Evolutionary conservation across 1,284 basidiomycete species (phyloP), one percentile per base, ranked within the genome.

Genomic region (Cerrena zonata): DNA sequence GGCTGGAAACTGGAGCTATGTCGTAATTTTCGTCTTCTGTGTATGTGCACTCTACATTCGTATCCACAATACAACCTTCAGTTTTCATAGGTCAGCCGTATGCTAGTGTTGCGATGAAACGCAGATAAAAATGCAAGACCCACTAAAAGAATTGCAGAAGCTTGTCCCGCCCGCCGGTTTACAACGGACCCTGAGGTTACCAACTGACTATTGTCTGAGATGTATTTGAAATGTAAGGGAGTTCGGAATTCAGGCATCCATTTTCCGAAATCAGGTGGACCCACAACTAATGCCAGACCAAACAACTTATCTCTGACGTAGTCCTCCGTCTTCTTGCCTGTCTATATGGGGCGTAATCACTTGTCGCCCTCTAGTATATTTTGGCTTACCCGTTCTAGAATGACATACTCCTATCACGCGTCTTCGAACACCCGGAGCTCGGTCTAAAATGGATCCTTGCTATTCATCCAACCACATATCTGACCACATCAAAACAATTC

Each of bases 1-100:
- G 77, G 13, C 56, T 73, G 57, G 66, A 69, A 53, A 53, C 57
- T 2, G 40, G 47, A 48, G n/a, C n/a, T n/a, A n/a, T n/a, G n/a
- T n/a, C n/a, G n/a, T n/a, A n/a, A 21, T 19, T 12, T 12, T 10
- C 21, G 10, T 42, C 19, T 11, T 12, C 40, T 13, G 12, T 12
- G 40, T 10, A 42, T 12, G 40, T 42, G n/a, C n/a, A n/a, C n/a
- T n/a, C n/a, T n/a, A n/a, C n/a, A n/a, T n/a, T n/a, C n/a, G n/a
- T n/a, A n/a, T n/a, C n/a, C n/a, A n/a, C n/a, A n/a, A n/a, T n/a
- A n/a, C n/a, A n/a, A n/a, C n/a, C n/a, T n/a, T n/a, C n/a, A n/a
- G n/a, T n/a, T n/a, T n/a, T n/a, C n/a, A n/a, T n/a, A n/a, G n/a
- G n/a, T n/a, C n/a, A n/a, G n/a, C n/a, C n/a, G n/a, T n/a, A n/a